Conservation (phyloP, 2,329 filamentous ascomycete species). For the Arthroderma uncinatum region DNA sequence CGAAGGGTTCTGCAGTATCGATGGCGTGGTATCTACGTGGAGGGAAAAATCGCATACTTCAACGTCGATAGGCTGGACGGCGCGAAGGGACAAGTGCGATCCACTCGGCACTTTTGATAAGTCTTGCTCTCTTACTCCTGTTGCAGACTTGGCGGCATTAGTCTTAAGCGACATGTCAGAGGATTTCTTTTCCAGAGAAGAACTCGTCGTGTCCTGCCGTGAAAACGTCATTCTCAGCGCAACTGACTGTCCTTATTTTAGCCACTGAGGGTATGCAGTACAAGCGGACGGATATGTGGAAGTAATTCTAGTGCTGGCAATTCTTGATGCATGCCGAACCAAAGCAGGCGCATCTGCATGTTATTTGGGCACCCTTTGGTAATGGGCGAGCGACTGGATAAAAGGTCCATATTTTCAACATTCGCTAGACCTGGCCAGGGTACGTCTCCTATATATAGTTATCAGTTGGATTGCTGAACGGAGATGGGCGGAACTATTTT, state of each 20-base stretch:
- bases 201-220: not conserved
- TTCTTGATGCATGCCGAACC: not conserved
- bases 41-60: slow-evolving; percentile 26
- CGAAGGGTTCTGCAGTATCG: slow-evolving; percentile 26
- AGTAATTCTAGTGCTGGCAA: not conserved
- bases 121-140: not conserved
- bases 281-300: not conserved
- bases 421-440: not conserved
- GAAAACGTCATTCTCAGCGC: not conserved
- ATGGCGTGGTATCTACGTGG: slow-evolving; percentile 23
- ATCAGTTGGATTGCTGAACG: not conserved
- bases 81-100: slow-evolving; percentile 29
- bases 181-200: not conserved
- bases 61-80: slow-evolving; percentile 32
- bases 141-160: not conserved
- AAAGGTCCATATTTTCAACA: not conserved
- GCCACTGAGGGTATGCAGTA: not conserved
- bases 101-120: not conserved
- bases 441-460: not conserved
- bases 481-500: not conserved
- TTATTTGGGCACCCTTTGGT: not conserved
- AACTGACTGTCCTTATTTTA: not conserved
- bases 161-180: not conserved
- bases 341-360: not conserved
- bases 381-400: not conserved